phyloP scores from a whole-genome alignment of 805 yeast genomes.

The Ogataea methanolica region DNA sequence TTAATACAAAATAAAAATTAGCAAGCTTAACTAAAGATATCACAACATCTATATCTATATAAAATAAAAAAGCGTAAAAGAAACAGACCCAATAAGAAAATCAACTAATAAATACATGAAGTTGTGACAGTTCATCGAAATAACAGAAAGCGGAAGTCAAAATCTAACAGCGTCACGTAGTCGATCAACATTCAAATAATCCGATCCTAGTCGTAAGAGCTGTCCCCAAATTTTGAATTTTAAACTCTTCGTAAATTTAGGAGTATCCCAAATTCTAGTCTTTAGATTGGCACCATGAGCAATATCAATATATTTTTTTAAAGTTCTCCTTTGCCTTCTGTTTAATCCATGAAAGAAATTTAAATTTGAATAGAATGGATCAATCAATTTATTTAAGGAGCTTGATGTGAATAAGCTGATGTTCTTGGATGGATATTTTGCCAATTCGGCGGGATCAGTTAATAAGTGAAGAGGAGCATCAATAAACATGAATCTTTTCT shows the following conservation, averaged over 20 bases:
- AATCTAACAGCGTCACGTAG: constrained; percentile 26
- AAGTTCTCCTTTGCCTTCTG: constrained; percentile 24
- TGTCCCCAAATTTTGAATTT: constrained; percentile 48
- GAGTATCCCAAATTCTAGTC: constrained; percentile 69
- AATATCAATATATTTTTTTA: constrained; percentile 19
- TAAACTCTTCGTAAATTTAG: constrained; percentile 52
- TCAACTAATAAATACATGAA: no score
- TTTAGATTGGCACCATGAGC: constrained; percentile 50
- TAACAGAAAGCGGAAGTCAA: not conserved
- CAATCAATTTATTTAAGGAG: constrained; percentile 18
- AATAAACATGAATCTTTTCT: constrained; percentile 36
- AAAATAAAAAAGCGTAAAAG: no score
- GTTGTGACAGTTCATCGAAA: no score
- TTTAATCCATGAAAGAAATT: constrained; percentile 29
- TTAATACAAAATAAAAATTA: no score
- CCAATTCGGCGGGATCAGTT: constrained; percentile 9
- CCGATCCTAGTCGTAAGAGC: constrained; percentile 43
- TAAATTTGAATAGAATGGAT: constrained; percentile 6
- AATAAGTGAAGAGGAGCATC: constrained; percentile 46
- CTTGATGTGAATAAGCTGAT: constrained; percentile 22
- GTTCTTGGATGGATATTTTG: constrained; percentile 12
- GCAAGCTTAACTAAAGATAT: no score
- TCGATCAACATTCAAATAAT: constrained; percentile 60
- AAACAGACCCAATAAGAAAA: not conserved
- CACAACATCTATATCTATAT: no score